Conservation (phyloP, 208 protist species). For the Leishmania gerbilli region DNA sequence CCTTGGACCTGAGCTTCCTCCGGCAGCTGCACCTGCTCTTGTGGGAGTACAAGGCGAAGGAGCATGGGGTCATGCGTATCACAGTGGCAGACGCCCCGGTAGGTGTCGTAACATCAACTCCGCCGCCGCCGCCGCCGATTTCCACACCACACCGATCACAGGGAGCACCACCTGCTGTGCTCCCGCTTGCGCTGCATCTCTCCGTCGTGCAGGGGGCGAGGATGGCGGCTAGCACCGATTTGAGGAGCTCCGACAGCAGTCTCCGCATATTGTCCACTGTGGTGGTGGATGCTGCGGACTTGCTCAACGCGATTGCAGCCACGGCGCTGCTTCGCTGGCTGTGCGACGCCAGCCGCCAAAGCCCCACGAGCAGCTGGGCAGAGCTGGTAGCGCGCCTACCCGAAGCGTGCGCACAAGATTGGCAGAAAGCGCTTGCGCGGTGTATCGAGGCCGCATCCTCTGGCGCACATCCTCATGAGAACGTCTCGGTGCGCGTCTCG, state of each 20-base stretch:
- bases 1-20: constrained; percentile 16
- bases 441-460: not conserved
- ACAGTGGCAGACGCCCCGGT: not conserved
- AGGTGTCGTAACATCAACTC: not conserved
- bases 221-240: not conserved
- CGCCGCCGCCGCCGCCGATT: not conserved
- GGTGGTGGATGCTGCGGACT: constrained; percentile 16
- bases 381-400: constrained; percentile 18
- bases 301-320: constrained; percentile 12
- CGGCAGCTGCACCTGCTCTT: constrained; percentile 18
- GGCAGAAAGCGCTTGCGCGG: constrained; percentile 10
- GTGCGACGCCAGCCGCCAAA: constrained; percentile 16
- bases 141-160: not conserved
- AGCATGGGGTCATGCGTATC: not conserved
- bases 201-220: not conserved
- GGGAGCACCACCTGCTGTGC: not conserved
- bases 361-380: constrained; percentile 25
- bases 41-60: constrained; percentile 16
- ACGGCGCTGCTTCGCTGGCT: constrained; percentile 25
- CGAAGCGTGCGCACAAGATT: constrained; percentile 9
- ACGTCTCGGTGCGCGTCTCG: not conserved
- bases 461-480: not conserved
- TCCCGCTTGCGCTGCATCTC: constrained; percentile 8
- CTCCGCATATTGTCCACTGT: not conserved
- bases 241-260: not conserved